Evolutionary conservation across 768 basidiomycete genomes (phyloP), one percentile per base, ranked within the genome.

Genomic region (Scleroderma bovista): DNA sequence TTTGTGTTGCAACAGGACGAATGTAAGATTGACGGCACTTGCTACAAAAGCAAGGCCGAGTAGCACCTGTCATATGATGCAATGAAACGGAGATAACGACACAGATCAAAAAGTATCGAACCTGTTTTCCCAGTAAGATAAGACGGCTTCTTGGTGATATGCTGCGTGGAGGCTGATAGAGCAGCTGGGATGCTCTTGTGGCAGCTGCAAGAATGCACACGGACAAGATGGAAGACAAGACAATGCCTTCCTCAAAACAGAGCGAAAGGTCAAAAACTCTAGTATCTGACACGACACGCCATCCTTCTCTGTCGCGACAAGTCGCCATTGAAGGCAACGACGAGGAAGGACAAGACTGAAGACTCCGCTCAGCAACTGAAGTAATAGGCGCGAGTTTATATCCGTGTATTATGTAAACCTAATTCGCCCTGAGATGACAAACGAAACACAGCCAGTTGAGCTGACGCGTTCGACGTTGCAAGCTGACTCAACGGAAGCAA

Each of bases 201-300:
- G 76, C 59, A 5, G 72, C 67, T 7, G 72, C 52, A 47, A 81
- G 26, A 26, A 81, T 46, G 46, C 84, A 61, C 8, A 73, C 33
- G 2, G 69, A 69, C 46, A 86, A 70, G 0, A 85, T 58, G 4
- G 70, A 51, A 0, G 87, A 74, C 1, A 91, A 64, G 0, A 93
- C 29, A 38, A 84, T 60, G 13, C 81, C 85, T 54, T 91, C 85
- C 57, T 94, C 86, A 55, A 86, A 88, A 63, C 93, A 95, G 13
- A 80, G 77, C 1, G 91, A 88, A 9, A 84, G 55, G 63, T 94
- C 93, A 62, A 92, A 89, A 13, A 75, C 69, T 47, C 90, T 77
- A 0, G 68, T 56, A 1, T 51, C 63, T 0, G 90, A 92, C 16
- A 81, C 67, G 15, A 75, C 69, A 9, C 63, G 65, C 84, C 88